These are phyloP conservation scores for Hygrocybe punicea DNA, from an alignment of 768 basidiomycete species.

Conservation along the genomic window DNA sequence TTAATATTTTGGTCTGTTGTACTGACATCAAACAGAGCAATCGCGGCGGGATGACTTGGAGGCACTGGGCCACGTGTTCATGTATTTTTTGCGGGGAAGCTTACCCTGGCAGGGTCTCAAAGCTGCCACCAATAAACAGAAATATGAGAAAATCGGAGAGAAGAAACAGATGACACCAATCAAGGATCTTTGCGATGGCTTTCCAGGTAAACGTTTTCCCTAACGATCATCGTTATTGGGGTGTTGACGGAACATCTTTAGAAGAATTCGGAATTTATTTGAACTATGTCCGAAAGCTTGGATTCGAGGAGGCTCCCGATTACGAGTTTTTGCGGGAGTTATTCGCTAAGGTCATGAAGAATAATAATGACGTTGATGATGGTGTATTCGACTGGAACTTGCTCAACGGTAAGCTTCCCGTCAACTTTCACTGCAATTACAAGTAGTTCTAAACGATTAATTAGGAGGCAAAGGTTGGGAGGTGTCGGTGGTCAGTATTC, in stretches of 20 bases:
- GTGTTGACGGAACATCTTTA: slow-evolving; percentile 29
- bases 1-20: slow-evolving; percentile 5
- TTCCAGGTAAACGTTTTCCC: slow-evolving; percentile 63
- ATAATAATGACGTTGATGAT: slow-evolving; percentile 86
- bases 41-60: slow-evolving; percentile 95
- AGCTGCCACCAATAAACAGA: slow-evolving; percentile 99
- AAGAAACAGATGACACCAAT: slow-evolving; percentile 99
- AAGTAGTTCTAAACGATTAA: background rate
- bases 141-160: slow-evolving; percentile 99
- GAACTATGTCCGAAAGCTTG: slow-evolving; percentile 98
- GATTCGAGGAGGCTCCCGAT: slow-evolving; percentile 98
- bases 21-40: slow-evolving; percentile 53
- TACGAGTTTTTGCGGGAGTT: slow-evolving; percentile 97
- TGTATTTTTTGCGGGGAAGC: slow-evolving; percentile 97
- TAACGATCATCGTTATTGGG: background rate
- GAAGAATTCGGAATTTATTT: slow-evolving; percentile 99
- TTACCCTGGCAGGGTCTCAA: slow-evolving; percentile 99
- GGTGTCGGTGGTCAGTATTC: slow-evolving; percentile 58
- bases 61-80: slow-evolving; percentile 99
- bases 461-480: slow-evolving; percentile 94
- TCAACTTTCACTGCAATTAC: background rate
- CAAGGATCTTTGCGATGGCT: slow-evolving; percentile 94
- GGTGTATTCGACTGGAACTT: slow-evolving; percentile 96
- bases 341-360: slow-evolving; percentile 91
- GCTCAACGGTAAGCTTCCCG: slow-evolving; percentile 60